Evolutionary conservation across 2,329 filamentous ascomycete species (phyloP).

Genomic region (Hirsutella rhossiliensis): DNA sequence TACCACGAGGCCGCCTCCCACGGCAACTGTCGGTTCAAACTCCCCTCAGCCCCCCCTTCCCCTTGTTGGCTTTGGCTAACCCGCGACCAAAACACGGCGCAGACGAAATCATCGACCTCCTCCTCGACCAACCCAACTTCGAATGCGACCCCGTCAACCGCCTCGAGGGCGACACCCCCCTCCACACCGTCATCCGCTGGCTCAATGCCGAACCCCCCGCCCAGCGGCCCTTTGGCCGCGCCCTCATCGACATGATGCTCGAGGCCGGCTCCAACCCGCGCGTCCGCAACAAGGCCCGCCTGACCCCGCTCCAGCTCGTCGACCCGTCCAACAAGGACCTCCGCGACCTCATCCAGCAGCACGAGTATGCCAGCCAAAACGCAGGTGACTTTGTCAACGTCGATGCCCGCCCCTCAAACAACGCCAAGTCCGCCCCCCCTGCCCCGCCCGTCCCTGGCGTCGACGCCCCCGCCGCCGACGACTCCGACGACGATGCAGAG

Average conservation of each 20-base stretch:
- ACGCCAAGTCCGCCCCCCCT: slow-evolving; percentile 7
- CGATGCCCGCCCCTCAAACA: slow-evolving; percentile 7
- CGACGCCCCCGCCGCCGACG: slow-evolving; percentile 7
- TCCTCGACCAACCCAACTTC: slow-evolving; percentile 73
- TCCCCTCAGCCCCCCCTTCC: background rate
- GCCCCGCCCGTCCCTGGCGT: slow-evolving; percentile 6
- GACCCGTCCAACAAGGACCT: slow-evolving; percentile 58
- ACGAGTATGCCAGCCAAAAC: slow-evolving; percentile 53
- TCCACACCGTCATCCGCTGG: slow-evolving; percentile 69
- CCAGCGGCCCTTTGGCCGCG: slow-evolving; percentile 52
- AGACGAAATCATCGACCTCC: slow-evolving; percentile 72
- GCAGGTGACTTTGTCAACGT: slow-evolving; percentile 42
- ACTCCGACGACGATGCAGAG: slow-evolving; percentile 36
- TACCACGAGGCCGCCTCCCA: slow-evolving; percentile 80
- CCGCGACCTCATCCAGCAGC: slow-evolving; percentile 51
- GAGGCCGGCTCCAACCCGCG: slow-evolving; percentile 58
- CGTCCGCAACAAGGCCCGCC: slow-evolving; percentile 56
- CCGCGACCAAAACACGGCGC: no score
- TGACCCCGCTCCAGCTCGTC: slow-evolving; percentile 59
- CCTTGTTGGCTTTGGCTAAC: no score
- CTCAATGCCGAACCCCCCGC: slow-evolving; percentile 54
- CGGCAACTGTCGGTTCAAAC: slow-evolving; percentile 62
- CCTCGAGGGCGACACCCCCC: slow-evolving; percentile 62
- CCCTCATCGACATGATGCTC: slow-evolving; percentile 67
- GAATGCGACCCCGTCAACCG: slow-evolving; percentile 72